phyloP scores from a whole-genome alignment of 2,329 filamentous ascomycete genomes.

The Colletotrichum paranaense region DNA sequence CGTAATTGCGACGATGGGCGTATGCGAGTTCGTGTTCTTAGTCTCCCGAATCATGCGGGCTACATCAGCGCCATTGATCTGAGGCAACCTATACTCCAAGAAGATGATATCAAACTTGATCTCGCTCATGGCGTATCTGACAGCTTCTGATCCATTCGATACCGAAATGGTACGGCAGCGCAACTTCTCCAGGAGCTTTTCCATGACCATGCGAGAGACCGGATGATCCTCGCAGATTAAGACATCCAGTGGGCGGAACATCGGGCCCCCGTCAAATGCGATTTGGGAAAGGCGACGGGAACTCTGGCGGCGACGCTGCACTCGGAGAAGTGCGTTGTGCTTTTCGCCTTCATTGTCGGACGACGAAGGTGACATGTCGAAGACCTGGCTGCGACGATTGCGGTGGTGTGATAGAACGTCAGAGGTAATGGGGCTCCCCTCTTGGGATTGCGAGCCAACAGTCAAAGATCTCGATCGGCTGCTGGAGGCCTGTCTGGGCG shows the following conservation, averaged over 20 bases:
- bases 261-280: conserved; percentile 83
- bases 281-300: conserved; percentile 95
- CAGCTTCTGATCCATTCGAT: conserved; percentile 88
- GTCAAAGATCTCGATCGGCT: conserved; percentile 88
- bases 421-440: conserved; percentile 80
- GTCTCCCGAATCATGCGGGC: conserved; percentile 98
- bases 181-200: conserved; percentile 94
- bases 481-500: conserved; percentile 72
- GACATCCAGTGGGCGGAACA: conserved; percentile 91
- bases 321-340: conserved; percentile 88
- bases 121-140: conserved; percentile 93
- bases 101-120: conserved; percentile 99
- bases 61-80: conserved; percentile 94
- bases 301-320: conserved; percentile 94
- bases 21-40: conserved; percentile 93
- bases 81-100: conserved; percentile 94
- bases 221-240: conserved; percentile 98
- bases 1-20: conserved; percentile 95
- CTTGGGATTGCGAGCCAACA: conserved; percentile 94
- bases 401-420: conserved; percentile 80
- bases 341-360: conserved; percentile 97
- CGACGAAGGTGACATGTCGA: conserved; percentile 96
- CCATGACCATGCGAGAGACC: conserved; percentile 98
- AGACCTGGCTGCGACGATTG: conserved; percentile 92
- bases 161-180: conserved; percentile 95